Conservation (phyloP, 441 rosid species). For the Isatis lusitanica region DNA sequence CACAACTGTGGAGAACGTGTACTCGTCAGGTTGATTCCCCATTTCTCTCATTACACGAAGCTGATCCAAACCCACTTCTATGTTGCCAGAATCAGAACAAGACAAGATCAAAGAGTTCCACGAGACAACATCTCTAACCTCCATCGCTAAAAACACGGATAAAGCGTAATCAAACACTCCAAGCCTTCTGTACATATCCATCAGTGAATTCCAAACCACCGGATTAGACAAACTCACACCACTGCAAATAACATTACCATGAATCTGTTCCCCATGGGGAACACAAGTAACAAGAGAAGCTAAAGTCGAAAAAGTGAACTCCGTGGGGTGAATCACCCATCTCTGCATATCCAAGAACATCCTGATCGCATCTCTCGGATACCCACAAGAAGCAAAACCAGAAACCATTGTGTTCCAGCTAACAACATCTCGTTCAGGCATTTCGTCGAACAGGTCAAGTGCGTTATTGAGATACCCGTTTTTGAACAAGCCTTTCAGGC, state of each 20-base stretch:
- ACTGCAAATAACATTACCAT: slow-evolving; percentile 53
- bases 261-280: slow-evolving; percentile 55
- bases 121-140: slow-evolving; percentile 55
- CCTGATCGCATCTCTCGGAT: slow-evolving; percentile 38
- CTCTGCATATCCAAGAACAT: slow-evolving; percentile 54
- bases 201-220: slow-evolving; percentile 68
- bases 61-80: slow-evolving; percentile 47
- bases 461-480: slow-evolving; percentile 37
- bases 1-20: slow-evolving; percentile 47
- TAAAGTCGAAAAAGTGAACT: slow-evolving; percentile 57
- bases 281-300: slow-evolving; percentile 45
- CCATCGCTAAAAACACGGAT: slow-evolving; percentile 51
- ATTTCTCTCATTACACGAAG: slow-evolving; percentile 49
- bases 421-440: slow-evolving; percentile 64
- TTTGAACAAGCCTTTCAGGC: slow-evolving; percentile 44
- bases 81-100: slow-evolving; percentile 46
- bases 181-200: slow-evolving; percentile 70
- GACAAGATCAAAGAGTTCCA: slow-evolving; percentile 72
- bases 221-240: slow-evolving; percentile 43
- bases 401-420: slow-evolving; percentile 71
- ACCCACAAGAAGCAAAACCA: slow-evolving; percentile 48
- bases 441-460: slow-evolving; percentile 53
- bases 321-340: slow-evolving; percentile 46
- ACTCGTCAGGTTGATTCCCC: slow-evolving; percentile 54
- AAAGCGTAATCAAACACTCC: slow-evolving; percentile 50